phyloP scores from a whole-genome alignment of 1,284 basidiomycete species.

The Leccinum pallidistipes region DNA sequence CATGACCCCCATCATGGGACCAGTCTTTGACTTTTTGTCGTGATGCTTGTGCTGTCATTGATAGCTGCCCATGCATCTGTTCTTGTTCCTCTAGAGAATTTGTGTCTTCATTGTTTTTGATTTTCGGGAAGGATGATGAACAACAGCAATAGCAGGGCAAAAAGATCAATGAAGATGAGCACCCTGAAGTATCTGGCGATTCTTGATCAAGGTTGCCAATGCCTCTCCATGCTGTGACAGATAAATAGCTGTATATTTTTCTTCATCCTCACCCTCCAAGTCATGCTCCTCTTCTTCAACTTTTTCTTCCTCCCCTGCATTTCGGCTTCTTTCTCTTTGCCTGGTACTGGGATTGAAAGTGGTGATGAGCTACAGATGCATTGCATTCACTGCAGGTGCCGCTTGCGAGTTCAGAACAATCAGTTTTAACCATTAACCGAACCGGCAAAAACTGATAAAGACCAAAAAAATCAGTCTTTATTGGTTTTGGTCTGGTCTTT shows the following conservation, averaged over 20 bases:
- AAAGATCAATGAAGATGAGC: neutral
- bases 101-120: neutral
- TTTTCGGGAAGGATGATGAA: neutral
- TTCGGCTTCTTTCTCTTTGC: no score
- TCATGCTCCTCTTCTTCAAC: no score
- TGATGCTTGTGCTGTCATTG: neutral
- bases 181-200: slow-evolving; percentile 6
- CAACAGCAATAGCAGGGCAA: neutral
- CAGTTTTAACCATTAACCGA: no score
- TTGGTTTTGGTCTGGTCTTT: no score
- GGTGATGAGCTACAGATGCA: no score
- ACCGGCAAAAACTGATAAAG: no score
- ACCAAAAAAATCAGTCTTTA: no score
- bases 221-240: neutral
- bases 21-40: neutral
- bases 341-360: no score
- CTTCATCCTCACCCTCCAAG: no score
- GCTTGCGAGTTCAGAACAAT: neutral
- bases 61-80: neutral
- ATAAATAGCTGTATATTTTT: neutral
- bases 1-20: neutral
- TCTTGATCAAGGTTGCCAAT: neutral
- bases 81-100: neutral
- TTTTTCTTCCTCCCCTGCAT: no score
- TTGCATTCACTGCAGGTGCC: neutral